Evolutionary conservation across 345 rosid species (phyloP), one percentile per base, ranked within the genome.

Genomic region (Orychophragmus violaceus): DNA sequence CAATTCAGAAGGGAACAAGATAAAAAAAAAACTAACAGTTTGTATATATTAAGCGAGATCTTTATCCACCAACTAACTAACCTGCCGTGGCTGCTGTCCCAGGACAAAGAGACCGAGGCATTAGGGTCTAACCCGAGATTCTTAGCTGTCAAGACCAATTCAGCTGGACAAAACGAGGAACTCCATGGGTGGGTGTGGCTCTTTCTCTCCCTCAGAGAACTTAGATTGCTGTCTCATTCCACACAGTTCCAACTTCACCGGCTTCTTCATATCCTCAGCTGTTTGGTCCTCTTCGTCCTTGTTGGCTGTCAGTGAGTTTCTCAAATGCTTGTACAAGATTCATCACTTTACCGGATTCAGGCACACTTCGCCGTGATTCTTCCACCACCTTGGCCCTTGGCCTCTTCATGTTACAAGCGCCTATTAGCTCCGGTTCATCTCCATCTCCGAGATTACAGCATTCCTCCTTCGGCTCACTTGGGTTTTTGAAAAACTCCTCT

Each of bases 361-460:
- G 86, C 64, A 75, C 82, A 60, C 93, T 89, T 1, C 72, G 81
- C 71, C 89, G 79, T 16, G 84, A 82, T 36, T 78, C 84, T 75
- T 86, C 94, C 62, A 89, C 81, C 42, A 84, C 64, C 76, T 68
- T 84, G 2, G 75, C 94, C 77, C 98, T 87, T 76, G 83, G 64
- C 23, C 98, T 87, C 85, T 92, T 93, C 65, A 80, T 59, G 8
- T 85, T 85, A 35, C 84, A 79, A 74, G 17, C 28, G 9, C 76
- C 82, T 1, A 28, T 44, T 50, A 59, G 46, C 8, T 36, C 74
- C 18, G 36, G 69, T 22, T 72, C 68, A 50, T 41, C 57, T 11
- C 78, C 76, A 4, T 71, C 62, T 24, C 59, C 79, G 6, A 19
- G 54, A 60, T 80, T 71, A 44, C 29, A 62, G 41, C 78, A 51